Percentiles rank a stretch among this genome's conserved stretches.
phyloP scores from a whole-genome alignment of 805 yeast species.

The Ogataea sp. region DNA sequence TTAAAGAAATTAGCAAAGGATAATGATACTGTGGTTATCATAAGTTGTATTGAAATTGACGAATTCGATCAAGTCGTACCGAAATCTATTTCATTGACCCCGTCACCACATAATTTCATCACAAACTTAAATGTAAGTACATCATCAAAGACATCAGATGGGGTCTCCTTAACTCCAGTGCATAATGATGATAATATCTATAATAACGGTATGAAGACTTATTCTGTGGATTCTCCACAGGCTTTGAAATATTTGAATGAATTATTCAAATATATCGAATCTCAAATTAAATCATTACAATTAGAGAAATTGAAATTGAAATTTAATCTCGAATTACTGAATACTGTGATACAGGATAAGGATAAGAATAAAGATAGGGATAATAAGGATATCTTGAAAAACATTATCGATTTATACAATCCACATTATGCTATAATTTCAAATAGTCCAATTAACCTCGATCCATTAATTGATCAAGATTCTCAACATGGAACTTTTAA shows the following conservation, averaged over 20 bases:
- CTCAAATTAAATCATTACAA: constrained; percentile 10
- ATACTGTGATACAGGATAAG: too few relatives aligned
- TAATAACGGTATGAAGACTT: background rate
- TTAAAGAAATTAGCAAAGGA: constrained; percentile 40
- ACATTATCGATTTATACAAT: constrained; percentile 47
- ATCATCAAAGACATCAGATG: constrained; percentile 2
- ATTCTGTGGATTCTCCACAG: background rate
- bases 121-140: too few relatives aligned
- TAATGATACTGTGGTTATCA: constrained; percentile 59
- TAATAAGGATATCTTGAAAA: constrained; percentile 35
- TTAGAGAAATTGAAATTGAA: too few relatives aligned
- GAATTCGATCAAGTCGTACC: too few relatives aligned
- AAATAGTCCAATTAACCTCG: constrained; percentile 1
- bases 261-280: background rate
- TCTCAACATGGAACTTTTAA: too few relatives aligned
- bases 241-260: constrained; percentile 14
- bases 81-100: too few relatives aligned
- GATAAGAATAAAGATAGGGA: constrained; percentile 37
- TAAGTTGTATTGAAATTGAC: constrained; percentile 16
- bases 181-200: background rate
- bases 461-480: constrained; percentile 16
- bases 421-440: constrained; percentile 45
- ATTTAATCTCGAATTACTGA: too few relatives aligned
- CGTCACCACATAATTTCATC: too few relatives aligned
- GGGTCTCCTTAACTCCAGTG: background rate